Conservation (phyloP, 2,329 filamentous ascomycete genomes). For the Trichoderma harzianum region DNA sequence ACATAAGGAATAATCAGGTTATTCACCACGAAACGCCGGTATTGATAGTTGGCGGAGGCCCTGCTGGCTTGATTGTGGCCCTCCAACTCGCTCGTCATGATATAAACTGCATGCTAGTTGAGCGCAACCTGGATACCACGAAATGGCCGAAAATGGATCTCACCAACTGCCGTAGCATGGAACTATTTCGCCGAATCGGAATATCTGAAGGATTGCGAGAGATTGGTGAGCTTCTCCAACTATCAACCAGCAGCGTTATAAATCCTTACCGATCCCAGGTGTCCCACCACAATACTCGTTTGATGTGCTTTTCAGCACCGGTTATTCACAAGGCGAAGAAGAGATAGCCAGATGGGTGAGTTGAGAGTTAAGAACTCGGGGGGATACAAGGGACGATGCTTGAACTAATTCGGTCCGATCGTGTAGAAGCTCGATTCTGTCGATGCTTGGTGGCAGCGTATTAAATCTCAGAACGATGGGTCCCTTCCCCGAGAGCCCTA, state of each 20-base stretch:
- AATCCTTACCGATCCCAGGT: background rate
- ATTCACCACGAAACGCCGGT: background rate
- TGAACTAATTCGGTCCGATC: background rate
- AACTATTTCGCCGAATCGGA: background rate
- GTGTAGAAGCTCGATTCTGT: background rate
- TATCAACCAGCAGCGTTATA: no score
- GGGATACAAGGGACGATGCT: background rate
- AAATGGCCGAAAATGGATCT: slow-evolving; percentile 15
- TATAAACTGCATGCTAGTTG: background rate
- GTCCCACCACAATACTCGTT: background rate
- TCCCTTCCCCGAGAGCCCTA: background rate
- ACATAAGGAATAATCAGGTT: background rate
- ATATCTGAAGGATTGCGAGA: background rate
- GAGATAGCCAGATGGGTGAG: slow-evolving; percentile 6
- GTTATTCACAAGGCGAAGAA: background rate
- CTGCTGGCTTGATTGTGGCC: background rate
- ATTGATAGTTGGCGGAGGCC: background rate
- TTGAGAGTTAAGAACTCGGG: background rate
- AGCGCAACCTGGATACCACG: slow-evolving; percentile 9
- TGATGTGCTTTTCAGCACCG: background rate
- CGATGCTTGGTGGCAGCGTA: background rate
- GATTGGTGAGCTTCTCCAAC: background rate
- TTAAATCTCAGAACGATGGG: background rate
- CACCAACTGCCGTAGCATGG: slow-evolving; percentile 8
- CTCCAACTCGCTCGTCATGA: background rate